Percentiles rank a stretch among this genome's conserved stretches.
phyloP scores from a whole-genome alignment of 345 rosid species.

The Reutealis trisperma region DNA sequence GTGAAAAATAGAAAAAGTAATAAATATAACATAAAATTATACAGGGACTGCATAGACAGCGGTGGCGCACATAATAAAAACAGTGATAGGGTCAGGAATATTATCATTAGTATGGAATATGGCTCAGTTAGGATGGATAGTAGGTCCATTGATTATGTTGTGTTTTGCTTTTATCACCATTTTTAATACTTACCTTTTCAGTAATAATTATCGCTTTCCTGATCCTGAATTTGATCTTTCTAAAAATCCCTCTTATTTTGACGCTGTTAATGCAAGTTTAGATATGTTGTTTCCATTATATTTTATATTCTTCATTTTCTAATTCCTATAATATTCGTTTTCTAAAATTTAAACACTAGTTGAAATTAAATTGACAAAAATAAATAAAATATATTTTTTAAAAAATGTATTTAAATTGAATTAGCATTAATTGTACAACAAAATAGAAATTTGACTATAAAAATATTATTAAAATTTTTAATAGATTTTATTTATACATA shows the following conservation, averaged over 20 bases:
- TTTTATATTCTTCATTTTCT: neutral
- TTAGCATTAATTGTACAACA: too few species aligned
- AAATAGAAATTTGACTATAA: too few species aligned
- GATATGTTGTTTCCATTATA: too few species aligned
- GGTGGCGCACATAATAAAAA: conserved; percentile 49
- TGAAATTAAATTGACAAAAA: too few species aligned
- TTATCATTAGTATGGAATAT: conserved; percentile 31
- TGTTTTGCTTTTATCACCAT: conserved; percentile 19
- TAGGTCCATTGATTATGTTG: conserved; percentile 20
- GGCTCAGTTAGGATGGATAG: conserved; percentile 29
- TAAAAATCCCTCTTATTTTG: conserved; percentile 31
- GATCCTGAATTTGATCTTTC: conserved; percentile 14
- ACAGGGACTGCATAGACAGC: conserved; percentile 46
- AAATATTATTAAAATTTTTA: too few species aligned
- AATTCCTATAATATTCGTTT: neutral
- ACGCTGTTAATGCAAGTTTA: conserved; percentile 34
- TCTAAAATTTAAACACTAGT: too few species aligned
- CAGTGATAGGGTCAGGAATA: conserved; percentile 51
- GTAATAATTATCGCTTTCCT: conserved; percentile 22
- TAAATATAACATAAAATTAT: too few species aligned
- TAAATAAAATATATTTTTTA: too few species aligned
- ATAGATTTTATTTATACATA: too few species aligned
- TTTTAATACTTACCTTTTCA: conserved; percentile 11
- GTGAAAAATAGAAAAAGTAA: too few species aligned
- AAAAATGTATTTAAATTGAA: too few species aligned